Percentiles rank a stretch among this genome's conserved stretches.
These are phyloP conservation scores for Jimgerdemannia lactiflua DNA, from an alignment of 192 early-diverging fungal genomes.

Conservation along the genomic window DNA sequence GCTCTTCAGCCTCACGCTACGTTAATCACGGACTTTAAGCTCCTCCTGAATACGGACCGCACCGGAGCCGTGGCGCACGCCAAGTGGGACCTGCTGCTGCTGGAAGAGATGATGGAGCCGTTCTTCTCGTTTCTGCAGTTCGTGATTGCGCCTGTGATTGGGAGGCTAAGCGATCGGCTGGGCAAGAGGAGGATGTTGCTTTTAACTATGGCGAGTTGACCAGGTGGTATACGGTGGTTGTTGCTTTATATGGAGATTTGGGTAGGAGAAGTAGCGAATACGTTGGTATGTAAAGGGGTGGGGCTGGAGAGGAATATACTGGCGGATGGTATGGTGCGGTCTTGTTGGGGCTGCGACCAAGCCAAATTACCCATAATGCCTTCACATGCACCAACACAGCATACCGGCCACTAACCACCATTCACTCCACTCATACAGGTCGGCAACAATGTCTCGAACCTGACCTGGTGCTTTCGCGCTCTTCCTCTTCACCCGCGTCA, in stretches of 20 bases:
- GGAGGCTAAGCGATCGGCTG: conserved; percentile 69
- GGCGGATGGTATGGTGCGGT: too few relatives aligned
- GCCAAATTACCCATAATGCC: too few relatives aligned
- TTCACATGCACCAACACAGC: too few relatives aligned
- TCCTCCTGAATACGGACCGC: conserved; percentile 4
- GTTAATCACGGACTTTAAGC: conserved; percentile 30
- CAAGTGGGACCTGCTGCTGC: conserved; percentile 74
- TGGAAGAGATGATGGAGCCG: conserved; percentile 88
- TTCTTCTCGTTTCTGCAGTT: conserved; percentile 95
- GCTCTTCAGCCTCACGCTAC: conserved; percentile 17
- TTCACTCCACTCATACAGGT: conserved; percentile 40
- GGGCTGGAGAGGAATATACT: too few relatives aligned
- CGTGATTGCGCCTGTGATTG: conserved; percentile 82
- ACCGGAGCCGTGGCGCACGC: conserved; percentile 1
- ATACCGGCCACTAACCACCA: too few relatives aligned
- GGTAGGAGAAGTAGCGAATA: too few relatives aligned
- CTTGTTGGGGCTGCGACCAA: too few relatives aligned
- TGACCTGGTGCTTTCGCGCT: conserved; percentile 90
- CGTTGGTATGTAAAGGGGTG: too few relatives aligned
- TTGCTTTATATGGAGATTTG: too few relatives aligned
- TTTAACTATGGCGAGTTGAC: conserved; percentile 74
- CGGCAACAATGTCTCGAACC: conserved; percentile 86
- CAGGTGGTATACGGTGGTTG: too few relatives aligned
- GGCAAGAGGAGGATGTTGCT: conserved; percentile 83
- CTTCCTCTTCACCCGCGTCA: conserved; percentile 82